phyloP scores from a whole-genome alignment of 1,139 yeast genomes.

The Diutina ranongensis region DNA sequence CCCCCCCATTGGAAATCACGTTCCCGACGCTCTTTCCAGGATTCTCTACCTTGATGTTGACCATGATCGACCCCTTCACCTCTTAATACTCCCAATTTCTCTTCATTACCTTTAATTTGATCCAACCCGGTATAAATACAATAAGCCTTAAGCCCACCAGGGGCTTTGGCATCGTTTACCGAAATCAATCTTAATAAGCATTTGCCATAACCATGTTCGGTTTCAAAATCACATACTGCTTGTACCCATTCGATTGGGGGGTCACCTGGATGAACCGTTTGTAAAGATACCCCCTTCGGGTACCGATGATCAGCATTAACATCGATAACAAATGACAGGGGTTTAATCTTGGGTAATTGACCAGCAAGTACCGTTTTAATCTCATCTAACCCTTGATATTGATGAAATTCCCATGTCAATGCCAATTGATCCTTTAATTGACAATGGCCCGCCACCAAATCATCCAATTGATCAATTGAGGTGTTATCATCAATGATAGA shows the following conservation, averaged over 20 bases:
- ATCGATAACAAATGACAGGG: conserved; percentile 17
- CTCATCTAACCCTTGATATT: conserved; percentile 17
- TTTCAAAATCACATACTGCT: conserved; percentile 18
- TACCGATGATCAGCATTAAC: conserved; percentile 16
- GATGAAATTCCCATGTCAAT: conserved; percentile 20
- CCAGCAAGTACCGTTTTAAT: conserved; percentile 12
- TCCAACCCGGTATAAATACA: conserved; percentile 24
- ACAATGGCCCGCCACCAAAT: conserved; percentile 16
- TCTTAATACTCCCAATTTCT: conserved; percentile 18
- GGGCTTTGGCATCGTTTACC: conserved; percentile 11
- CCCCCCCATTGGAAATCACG: conserved; percentile 16
- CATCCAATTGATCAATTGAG: conserved; percentile 9
- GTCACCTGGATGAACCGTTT: conserved; percentile 16
- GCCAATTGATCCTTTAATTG: conserved; percentile 26
- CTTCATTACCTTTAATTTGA: conserved; percentile 21
- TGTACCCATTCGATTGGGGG: conserved; percentile 24
- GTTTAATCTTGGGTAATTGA: conserved; percentile 12
- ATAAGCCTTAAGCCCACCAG: conserved; percentile 17
- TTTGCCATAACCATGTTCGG: conserved; percentile 20
- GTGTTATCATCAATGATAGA: conserved; percentile 7
- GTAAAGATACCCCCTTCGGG: conserved; percentile 16
- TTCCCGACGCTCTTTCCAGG: conserved; percentile 19
- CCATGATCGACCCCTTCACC: conserved; percentile 28
- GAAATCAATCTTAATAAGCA: conserved; percentile 21
- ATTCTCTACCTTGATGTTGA: conserved; percentile 19